Percentiles rank a stretch among this genome's conserved stretches.
phyloP scores from a whole-genome alignment of 176 grass and related monocot species.

The maize (Zea mays) region Zm-B73-REFERENCE-NAM-5.0 NC_050096.1:3432501-3433000 shows the following conservation, averaged over 20 bases:
- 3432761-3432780: constrained; percentile 5
- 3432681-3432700: not conserved
- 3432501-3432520: constrained; percentile 27
- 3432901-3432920: constrained; percentile 60
- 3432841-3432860: constrained; percentile 17
- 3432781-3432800: not conserved
- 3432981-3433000: constrained; percentile 48
- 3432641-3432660: constrained; percentile 37
- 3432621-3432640: not conserved
- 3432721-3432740: constrained; percentile 39
- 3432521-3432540: not conserved
- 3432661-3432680: not conserved
- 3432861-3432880: constrained; percentile 32
- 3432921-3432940: constrained; percentile 57
- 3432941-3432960: constrained; percentile 35
- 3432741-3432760: constrained; percentile 28
- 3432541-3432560: constrained; percentile 36
- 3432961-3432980: constrained; percentile 39
- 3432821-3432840: not conserved
- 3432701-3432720: constrained; percentile 26
- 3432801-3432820: constrained; percentile 4
- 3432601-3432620: not conserved
- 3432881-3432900: constrained; percentile 30
- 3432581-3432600: not conserved
- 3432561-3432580: constrained; percentile 27